Evolutionary conservation across 306 rosid genomes (phyloP), one percentile per base, ranked within the genome.

Genomic region (Clitoria ternatea): DNA sequence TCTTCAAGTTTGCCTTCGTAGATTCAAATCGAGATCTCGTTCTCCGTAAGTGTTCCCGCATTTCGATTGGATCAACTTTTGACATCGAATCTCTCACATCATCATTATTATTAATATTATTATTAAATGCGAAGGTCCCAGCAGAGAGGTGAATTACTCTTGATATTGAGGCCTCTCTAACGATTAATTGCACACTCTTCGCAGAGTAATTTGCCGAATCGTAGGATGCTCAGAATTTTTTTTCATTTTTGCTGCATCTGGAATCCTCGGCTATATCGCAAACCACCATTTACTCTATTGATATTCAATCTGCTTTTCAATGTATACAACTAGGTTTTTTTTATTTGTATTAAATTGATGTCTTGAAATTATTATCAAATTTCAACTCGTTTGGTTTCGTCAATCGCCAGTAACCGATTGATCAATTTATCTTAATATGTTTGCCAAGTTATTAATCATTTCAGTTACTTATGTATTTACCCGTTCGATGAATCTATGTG

Each of bases 1-100:
- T 69, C 36, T 83, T 87, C 94, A 94, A 94, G 99, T 94, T 94
- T 94, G 91, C 92, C 89, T 94, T 91, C 95, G 99, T 13, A 94
- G 40, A 91, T 79, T 8, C 23, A 11, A 11, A 5, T 23, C 59
- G 88, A 89, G 82, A 73, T 52, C 74, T 23, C 67, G 80, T 81
- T 6, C 35, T 47, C 80, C 24, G 70, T 77, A 69, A 61, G 36
- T 70, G 20, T 57, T 48, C 50, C 24, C 6, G 72, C 6, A 3
- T 17, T 5, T 50, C 20, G 65, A 27, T 70, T 70, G 81, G 82
- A 80, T 86, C 44, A 78, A 11, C 11, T 67, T 23, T 64, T 1
- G 68, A 43, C 65, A 73, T 47, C 18, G 70, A 35, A 62, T 76
- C 73, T 85, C 91, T 40, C 4, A 89, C 77, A 89, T 62, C 63